These are phyloP conservation scores for Magnolia officinalis DNA, from an alignment of 164 flowering plant genomes.

Conservation along the genomic window DNA sequence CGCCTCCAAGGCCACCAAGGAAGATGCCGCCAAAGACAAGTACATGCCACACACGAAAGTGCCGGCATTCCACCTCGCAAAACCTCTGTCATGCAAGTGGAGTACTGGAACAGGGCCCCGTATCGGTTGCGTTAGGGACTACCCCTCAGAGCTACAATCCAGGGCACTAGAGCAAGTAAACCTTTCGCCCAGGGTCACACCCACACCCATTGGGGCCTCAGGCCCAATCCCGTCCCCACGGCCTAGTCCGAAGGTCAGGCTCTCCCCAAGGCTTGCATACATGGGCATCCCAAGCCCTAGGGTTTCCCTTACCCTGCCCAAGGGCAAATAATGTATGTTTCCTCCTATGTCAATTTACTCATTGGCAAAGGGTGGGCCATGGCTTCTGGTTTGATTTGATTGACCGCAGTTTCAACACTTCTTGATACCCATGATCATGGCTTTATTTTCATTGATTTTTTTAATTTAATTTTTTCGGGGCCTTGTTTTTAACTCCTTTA, in stretches of 20 bases:
- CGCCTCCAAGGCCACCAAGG: constrained; percentile 1
- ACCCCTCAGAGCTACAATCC: constrained; percentile 62
- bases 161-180: constrained; percentile 77
- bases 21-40: neutral
- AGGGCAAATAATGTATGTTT: neutral
- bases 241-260: constrained; percentile 61
- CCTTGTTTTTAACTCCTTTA: too few species aligned
- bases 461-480: neutral
- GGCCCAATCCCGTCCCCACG: constrained; percentile 80
- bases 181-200: constrained; percentile 50
- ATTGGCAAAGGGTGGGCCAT: neutral
- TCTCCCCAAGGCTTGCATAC: constrained; percentile 73
- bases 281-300: constrained; percentile 86
- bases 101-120: constrained; percentile 74
- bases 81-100: constrained; percentile 73
- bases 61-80: constrained; percentile 32
- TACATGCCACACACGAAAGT: constrained; percentile 4
- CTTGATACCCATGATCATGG: neutral
- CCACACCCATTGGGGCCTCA: constrained; percentile 17
- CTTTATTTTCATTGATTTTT: too few species aligned
- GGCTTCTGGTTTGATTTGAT: neutral
- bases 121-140: constrained; percentile 80
- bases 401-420: neutral
- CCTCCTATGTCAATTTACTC: neutral
- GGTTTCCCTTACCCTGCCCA: constrained; percentile 12